These are phyloP conservation scores for Remersonia thermophila DNA, from an alignment of 2,329 filamentous ascomycete species.

Conservation along the genomic window DNA sequence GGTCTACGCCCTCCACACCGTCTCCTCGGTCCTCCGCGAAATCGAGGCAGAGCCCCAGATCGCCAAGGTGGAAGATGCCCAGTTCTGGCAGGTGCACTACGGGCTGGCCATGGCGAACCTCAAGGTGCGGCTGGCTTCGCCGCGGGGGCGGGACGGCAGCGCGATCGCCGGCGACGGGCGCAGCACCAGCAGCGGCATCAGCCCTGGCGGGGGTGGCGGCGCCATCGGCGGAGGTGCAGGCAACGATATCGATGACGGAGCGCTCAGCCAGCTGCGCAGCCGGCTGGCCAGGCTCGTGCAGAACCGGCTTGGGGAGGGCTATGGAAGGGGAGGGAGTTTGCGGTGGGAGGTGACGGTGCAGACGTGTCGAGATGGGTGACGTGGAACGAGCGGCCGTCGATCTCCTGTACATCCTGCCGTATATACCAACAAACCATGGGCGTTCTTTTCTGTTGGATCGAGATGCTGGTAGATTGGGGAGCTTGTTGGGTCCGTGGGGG, in stretches of 20 bases:
- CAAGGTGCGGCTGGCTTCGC: conserved; percentile 54
- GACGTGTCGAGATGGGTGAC: conserved; percentile 38
- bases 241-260: conserved; percentile 57
- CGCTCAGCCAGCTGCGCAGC: conserved; percentile 59
- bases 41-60: conserved; percentile 72
- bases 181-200: neutral
- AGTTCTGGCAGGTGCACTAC: conserved; percentile 98
- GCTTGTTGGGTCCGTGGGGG: too few species aligned
- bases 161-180: neutral
- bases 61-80: conserved; percentile 69
- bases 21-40: conserved; percentile 67
- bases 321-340: conserved; percentile 64
- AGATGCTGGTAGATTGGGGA: too few species aligned
- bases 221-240: conserved; percentile 22
- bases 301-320: conserved; percentile 77
- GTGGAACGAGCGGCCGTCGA: neutral
- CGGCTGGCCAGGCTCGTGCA: conserved; percentile 68
- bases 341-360: conserved; percentile 92
- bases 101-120: conserved; percentile 92
- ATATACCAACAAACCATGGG: too few species aligned
- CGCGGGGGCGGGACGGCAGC: neutral
- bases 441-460: too few species aligned
- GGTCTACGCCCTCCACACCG: conserved; percentile 25
- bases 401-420: too few species aligned
- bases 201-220: neutral